Evolutionary conservation across 768 basidiomycete genomes (phyloP).

Genomic region (Dacryopinax primogenitus): DNA sequence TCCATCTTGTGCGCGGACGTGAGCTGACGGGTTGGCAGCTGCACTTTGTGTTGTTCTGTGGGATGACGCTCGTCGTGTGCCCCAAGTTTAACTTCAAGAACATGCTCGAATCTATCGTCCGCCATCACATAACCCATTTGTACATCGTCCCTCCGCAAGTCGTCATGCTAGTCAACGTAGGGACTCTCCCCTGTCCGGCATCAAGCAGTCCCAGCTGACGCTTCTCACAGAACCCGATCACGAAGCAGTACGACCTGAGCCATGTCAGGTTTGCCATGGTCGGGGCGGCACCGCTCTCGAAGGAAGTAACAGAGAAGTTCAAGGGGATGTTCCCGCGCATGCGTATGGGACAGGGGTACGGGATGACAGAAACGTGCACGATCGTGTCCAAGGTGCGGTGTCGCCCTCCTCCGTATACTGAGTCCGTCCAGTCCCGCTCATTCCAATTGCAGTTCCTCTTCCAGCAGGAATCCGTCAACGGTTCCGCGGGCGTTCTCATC

Average conservation of each 20-base stretch:
- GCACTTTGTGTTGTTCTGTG: neutral
- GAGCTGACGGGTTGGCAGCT: neutral
- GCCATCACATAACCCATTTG: slow-evolving; percentile 44
- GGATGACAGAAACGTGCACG: slow-evolving; percentile 12
- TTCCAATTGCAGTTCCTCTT: slow-evolving; percentile 9
- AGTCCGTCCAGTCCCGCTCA: too few relatives aligned
- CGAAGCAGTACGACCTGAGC: slow-evolving; percentile 39
- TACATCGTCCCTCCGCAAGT: slow-evolving; percentile 44
- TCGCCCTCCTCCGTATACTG: neutral
- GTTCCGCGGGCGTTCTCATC: slow-evolving; percentile 17
- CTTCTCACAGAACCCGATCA: slow-evolving; percentile 35
- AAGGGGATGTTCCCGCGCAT: slow-evolving; percentile 40
- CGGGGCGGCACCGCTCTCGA: slow-evolving; percentile 48
- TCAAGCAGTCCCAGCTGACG: neutral
- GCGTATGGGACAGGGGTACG: slow-evolving; percentile 15
- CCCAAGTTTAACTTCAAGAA: slow-evolving; percentile 49
- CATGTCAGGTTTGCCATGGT: slow-evolving; percentile 36
- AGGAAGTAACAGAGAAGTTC: slow-evolving; percentile 40
- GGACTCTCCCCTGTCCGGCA: neutral
- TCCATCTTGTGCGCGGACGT: neutral
- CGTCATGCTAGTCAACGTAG: slow-evolving; percentile 49
- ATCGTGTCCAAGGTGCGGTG: slow-evolving; percentile 1
- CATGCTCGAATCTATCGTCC: slow-evolving; percentile 48
- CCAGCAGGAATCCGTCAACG: slow-evolving; percentile 6
- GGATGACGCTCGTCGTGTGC: slow-evolving; percentile 34